Base-by-base conservation (phyloP, 306 rosid species). In the Vachellia pachyceras region DNA sequence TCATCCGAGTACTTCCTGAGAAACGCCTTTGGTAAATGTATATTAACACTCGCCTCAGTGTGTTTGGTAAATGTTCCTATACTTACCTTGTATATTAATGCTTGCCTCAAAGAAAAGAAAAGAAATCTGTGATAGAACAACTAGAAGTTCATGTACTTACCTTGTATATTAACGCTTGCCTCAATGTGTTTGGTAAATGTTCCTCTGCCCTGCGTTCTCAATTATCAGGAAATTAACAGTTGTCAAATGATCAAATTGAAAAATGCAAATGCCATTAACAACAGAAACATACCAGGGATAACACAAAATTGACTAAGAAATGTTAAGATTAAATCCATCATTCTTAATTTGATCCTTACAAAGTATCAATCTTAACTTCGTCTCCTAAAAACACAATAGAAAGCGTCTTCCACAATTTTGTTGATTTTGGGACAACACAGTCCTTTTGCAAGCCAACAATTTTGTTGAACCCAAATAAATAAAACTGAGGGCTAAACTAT, bases 131-230 rank as follows among this genome's bases (percentile, higher is more conserved):
- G 58, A 13, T 33, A 76, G 72, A 82, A 60, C 25, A 35, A 10
- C 7, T 20, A 33, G 7, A 9, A 15, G 66, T 20, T 29, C 22
- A 61, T 25, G 37, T 3, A 42, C 49, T 52, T 80, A 93, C 98
- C 93, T 93, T 91, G 69, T 93, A 95, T 77, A 95, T 90, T 68
- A 95, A 86, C 11, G 99, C 99, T 65, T 89, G 97, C 85, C 97
- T 90, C 71, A 93, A 82, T 25, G 97, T 90, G 82, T 93, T 93
- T 5, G 97, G 97, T 84, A 93, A 84, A 85, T 93, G 97, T 80
- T 93, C 97, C 83, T 93, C 97, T 12, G 97, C 97, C 85, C 97
- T 93, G 89, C 80, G 78, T 73, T 81, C 64, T 41, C 83, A 73
- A 49, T 14, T n/a, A 76, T 68, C 15, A 50, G n/a, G 25, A 52